Evolutionary conservation across 352 stramenopile species (phyloP).

Genomic region (Blastocystis sp.): DNA sequence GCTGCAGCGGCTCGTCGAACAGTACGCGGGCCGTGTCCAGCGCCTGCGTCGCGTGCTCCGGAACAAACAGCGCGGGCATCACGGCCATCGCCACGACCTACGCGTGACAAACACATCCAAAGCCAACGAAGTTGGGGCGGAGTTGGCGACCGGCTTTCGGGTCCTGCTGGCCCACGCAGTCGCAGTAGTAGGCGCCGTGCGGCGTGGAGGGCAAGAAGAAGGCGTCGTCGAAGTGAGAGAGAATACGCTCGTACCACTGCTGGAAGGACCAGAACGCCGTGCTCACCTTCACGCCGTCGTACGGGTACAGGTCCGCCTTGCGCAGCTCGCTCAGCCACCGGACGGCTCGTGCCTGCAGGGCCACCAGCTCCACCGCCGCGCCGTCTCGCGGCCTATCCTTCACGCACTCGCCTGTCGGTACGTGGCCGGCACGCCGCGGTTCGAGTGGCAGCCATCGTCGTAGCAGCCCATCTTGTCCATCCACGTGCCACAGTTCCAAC

Average conservation of each 20-base stretch:
- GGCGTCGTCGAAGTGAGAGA: background rate
- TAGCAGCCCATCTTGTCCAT: constrained; percentile 72
- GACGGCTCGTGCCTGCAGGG: constrained; percentile 37
- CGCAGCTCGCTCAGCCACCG: constrained; percentile 15
- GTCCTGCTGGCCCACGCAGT: background rate
- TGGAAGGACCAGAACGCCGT: constrained; percentile 20
- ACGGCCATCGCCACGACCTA: constrained; percentile 65
- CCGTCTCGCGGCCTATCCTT: constrained; percentile 69
- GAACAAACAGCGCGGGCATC: constrained; percentile 56
- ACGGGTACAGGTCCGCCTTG: background rate
- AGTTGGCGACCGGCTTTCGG: constrained; percentile 7
- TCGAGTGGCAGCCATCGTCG: constrained; percentile 37
- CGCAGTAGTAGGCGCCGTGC: constrained; percentile 28
- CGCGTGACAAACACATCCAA: background rate
- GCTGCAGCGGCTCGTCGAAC: constrained; percentile 42
- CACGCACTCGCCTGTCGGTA: background rate
- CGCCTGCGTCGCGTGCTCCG: constrained; percentile 28
- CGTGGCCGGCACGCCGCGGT: constrained; percentile 69
- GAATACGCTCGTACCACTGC: constrained; percentile 2
- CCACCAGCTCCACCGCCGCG: constrained; percentile 66
- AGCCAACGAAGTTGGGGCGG: constrained; percentile 60
- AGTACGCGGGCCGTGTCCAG: constrained; percentile 45
- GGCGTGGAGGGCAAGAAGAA: constrained; percentile 30
- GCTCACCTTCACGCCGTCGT: constrained; percentile 1
- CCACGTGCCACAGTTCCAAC: constrained; percentile 71